These are phyloP conservation scores for Beauveria scarabaeidicola DNA, from an alignment of 2,329 filamentous ascomycete genomes.

Conservation along the genomic window DNA sequence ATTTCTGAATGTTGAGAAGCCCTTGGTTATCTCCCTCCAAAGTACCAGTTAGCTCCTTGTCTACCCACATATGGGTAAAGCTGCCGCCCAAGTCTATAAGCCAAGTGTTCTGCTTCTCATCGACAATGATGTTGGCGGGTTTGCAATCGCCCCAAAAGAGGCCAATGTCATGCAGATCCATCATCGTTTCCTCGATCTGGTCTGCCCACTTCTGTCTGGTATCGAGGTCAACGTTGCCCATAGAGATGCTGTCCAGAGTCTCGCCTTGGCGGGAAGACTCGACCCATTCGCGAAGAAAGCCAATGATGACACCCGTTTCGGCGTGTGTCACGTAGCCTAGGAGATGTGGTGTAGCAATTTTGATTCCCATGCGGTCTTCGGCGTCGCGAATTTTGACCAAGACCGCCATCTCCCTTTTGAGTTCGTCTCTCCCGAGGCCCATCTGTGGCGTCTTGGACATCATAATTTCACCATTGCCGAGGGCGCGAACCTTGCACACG, in stretches of 20 bases:
- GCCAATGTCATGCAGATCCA: neutral
- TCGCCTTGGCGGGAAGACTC: neutral
- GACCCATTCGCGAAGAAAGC: neutral
- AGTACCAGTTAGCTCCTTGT: neutral
- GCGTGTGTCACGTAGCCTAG: neutral
- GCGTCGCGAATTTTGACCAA: neutral
- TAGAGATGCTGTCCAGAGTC: neutral
- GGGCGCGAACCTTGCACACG: neutral
- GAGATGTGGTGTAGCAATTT: neutral
- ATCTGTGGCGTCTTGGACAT: neutral
- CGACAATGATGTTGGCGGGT: neutral
- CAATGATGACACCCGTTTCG: neutral
- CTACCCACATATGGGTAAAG: neutral
- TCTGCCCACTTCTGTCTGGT: neutral
- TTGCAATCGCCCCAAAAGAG: slow-evolving; percentile 1
- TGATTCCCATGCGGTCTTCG: neutral
- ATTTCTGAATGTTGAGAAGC: neutral
- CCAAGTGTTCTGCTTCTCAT: neutral
- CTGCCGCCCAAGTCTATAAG: neutral
- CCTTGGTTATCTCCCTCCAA: neutral
- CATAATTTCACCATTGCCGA: neutral
- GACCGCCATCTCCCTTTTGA: neutral
- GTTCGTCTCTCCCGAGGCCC: neutral
- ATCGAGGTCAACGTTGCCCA: neutral
- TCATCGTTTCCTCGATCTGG: neutral